Conservation (phyloP, 2,329 filamentous ascomycete species). For the Aspergillus quadrilineatus region DNA sequence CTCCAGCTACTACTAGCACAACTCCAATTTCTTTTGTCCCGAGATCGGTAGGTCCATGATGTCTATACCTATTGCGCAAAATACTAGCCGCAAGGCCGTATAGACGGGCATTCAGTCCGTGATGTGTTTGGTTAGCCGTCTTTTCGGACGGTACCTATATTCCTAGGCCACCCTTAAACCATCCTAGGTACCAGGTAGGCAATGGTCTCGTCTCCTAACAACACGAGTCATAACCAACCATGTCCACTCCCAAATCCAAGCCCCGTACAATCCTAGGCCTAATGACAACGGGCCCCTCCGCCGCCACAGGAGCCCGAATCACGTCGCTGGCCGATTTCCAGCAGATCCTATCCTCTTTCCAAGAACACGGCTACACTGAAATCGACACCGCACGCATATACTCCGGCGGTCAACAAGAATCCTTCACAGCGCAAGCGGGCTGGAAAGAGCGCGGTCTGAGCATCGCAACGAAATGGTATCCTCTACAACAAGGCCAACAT, state of each 20-base stretch:
- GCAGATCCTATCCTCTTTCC: slow-evolving; percentile 4
- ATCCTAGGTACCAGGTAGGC: background rate
- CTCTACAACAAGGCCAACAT: slow-evolving; percentile 4
- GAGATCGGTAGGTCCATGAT: background rate
- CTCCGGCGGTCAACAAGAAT: slow-evolving; percentile 5
- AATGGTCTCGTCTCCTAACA: background rate
- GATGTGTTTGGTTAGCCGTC: slow-evolving; percentile 3
- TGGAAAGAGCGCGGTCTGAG: slow-evolving; percentile 11
- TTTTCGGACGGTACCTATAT: background rate
- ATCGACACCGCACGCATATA: slow-evolving; percentile 11
- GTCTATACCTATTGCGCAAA: background rate
- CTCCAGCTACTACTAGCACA: background rate
- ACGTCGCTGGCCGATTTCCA: slow-evolving; percentile 6
- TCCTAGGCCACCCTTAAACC: background rate
- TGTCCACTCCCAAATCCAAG: background rate
- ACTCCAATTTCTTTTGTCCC: too few relatives aligned
- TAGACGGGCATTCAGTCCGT: background rate
- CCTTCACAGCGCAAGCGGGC: slow-evolving; percentile 8
- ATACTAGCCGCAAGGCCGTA: background rate
- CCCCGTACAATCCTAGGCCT: slow-evolving; percentile 8
- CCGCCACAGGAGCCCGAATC: slow-evolving; percentile 7
- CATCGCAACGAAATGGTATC: slow-evolving; percentile 13
- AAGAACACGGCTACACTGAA: slow-evolving; percentile 9
- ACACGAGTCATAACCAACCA: background rate
- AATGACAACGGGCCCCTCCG: slow-evolving; percentile 8